Base-by-base conservation (phyloP, 148 eudicot genomes). In the Camellia lanceoleosa region DNA sequence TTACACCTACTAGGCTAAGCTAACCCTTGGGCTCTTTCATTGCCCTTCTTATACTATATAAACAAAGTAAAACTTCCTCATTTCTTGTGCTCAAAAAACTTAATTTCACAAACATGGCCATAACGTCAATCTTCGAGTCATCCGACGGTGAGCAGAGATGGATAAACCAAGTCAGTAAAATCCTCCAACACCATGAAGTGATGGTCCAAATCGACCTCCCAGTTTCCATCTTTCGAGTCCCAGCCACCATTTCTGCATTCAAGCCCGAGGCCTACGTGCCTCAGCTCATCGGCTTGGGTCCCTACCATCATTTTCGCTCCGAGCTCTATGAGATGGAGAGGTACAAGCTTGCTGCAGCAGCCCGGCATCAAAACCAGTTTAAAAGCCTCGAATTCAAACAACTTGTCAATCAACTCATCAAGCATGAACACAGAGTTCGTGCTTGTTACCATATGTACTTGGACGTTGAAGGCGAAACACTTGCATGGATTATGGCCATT, bases 401-500 rank as follows among this genome's bases (percentile, higher is more conserved):
- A 14, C 46, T 79, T 19, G 59, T 70, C 13, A 23, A 71, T 2
- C 11, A 49, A 9, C 64, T 71, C 2, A 13, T 5, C 2, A 12
- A 59, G 68, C 52, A 46, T 8, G 83, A 74, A 19, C 79, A 64
- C 2, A 11, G 1, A 9, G 38, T 75, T 8, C 79, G 79, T 1
- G 83, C 79, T 2, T 67, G 67, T 65, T 81, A 74, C 46, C 30
- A 81, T 56, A 19, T 44, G 74, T 81, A 63, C 67, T 5, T 81
- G 59, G 78, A 66, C 72, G 5, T 46, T 0, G 65, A 67, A 62
- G 38, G 19, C 11, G 47, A 74, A 1, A 68, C 74, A 2, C 59
- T 81, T 5, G 68, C 79, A 11, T 75, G 79, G 74, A 42, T 75
- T 0, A n/a, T 75, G 19, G 83, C 74, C 44, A 67, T 81, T n/a